These are phyloP conservation scores for Thermoascus crustaceus DNA, from an alignment of 2,329 filamentous ascomycete species.

Conservation along the genomic window DNA sequence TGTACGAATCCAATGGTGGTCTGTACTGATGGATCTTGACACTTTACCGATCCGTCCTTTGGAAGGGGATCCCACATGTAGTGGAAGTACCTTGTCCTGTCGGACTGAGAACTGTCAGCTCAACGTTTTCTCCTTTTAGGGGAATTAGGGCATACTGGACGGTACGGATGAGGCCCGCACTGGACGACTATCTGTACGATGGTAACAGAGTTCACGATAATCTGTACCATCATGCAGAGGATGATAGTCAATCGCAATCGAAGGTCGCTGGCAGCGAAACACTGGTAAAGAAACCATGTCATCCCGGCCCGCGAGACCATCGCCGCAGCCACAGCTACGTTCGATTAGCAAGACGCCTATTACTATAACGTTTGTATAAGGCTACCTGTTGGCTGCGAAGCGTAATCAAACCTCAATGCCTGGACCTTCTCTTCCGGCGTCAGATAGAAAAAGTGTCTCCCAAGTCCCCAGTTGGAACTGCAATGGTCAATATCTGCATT, in stretches of 20 bases:
- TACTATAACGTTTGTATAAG: not conserved
- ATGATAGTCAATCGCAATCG: constrained; percentile 23
- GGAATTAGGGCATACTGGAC: constrained; percentile 15
- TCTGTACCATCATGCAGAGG: constrained; percentile 23
- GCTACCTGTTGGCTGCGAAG: constrained; percentile 17
- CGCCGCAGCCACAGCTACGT: constrained; percentile 23
- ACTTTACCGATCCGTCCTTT: constrained; percentile 24
- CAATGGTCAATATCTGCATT: not conserved
- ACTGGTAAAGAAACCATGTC: constrained; percentile 30
- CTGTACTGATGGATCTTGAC: constrained; percentile 26
- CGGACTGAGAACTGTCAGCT: constrained; percentile 13
- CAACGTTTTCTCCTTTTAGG: too few species aligned
- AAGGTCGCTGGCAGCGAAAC: constrained; percentile 23
- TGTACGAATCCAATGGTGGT: constrained; percentile 30
- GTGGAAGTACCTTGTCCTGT: constrained; percentile 27
- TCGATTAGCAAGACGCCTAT: constrained; percentile 10
- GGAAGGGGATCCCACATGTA: constrained; percentile 33
- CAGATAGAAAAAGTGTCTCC: constrained; percentile 26
- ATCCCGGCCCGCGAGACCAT: constrained; percentile 30
- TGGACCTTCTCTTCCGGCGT: constrained; percentile 13
- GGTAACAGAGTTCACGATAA: constrained; percentile 25
- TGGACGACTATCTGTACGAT: constrained; percentile 28
- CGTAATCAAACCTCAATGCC: constrained; percentile 22
- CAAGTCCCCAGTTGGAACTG: constrained; percentile 25
- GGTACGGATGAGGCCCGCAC: constrained; percentile 28